Percentiles rank a stretch among this genome's conserved stretches.
Evolutionary conservation across 2,329 filamentous ascomycete genomes (phyloP).

Genomic region (Ploettnerulaceae sp.): DNA sequence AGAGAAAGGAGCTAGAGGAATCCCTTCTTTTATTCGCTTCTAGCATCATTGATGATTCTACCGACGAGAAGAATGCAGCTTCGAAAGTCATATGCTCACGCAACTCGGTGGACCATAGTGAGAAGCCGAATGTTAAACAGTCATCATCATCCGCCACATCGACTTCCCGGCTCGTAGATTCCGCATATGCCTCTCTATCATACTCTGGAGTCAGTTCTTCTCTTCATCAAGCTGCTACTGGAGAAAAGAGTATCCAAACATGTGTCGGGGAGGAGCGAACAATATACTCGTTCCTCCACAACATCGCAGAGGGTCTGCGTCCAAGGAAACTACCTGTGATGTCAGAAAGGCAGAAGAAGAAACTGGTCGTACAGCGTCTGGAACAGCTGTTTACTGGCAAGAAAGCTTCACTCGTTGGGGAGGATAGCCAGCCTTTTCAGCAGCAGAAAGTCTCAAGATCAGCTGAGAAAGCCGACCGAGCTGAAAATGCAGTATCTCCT

Average conservation of each 20-base stretch:
- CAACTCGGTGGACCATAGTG: slow-evolving; percentile 36
- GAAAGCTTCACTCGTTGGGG: slow-evolving; percentile 35
- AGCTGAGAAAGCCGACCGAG: slow-evolving; percentile 39
- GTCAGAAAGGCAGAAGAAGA: slow-evolving; percentile 72
- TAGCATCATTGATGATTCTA: slow-evolving; percentile 51
- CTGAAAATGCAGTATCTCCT: slow-evolving; percentile 18
- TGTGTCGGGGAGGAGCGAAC: slow-evolving; percentile 45
- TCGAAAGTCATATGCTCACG: slow-evolving; percentile 35
- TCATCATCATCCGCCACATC: slow-evolving; percentile 21
- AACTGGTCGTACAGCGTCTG: slow-evolving; percentile 67
- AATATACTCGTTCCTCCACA: slow-evolving; percentile 64
- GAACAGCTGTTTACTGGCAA: slow-evolving; percentile 82
- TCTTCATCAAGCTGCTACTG: slow-evolving; percentile 1
- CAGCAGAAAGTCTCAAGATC: slow-evolving; percentile 49
- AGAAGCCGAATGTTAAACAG: slow-evolving; percentile 11
- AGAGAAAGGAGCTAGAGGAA: slow-evolving; percentile 72
- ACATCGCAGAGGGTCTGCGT: slow-evolving; percentile 66
- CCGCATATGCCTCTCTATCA: slow-evolving; percentile 63
- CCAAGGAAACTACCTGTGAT: slow-evolving; percentile 53
- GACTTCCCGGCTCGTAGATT: slow-evolving; percentile 44
- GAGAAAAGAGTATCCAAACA: slow-evolving; percentile 3
- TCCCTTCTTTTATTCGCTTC: slow-evolving; percentile 67
- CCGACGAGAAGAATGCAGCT: slow-evolving; percentile 1
- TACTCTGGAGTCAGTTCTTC: slow-evolving; percentile 28
- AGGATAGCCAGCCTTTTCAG: slow-evolving; percentile 27